These are phyloP conservation scores for Jackrogersella multiformis DNA, from an alignment of 495 filamentous ascomycete genomes.

Conservation along the genomic window DNA sequence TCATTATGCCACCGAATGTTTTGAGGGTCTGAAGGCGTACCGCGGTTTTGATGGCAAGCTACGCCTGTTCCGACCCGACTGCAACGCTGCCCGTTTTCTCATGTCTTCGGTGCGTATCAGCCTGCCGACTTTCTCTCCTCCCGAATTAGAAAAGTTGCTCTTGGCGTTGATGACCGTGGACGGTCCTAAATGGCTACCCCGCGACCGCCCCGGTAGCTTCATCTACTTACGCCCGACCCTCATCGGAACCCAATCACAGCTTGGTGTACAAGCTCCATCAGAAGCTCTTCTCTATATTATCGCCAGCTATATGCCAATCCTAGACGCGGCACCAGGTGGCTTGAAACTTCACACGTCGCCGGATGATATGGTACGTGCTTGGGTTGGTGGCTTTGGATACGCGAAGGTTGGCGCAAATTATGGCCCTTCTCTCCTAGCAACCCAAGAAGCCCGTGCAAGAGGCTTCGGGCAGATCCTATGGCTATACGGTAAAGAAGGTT, in stretches of 20 bases:
- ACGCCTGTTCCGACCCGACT: conserved; percentile 84
- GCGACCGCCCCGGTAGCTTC: conserved; percentile 69
- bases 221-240: conserved; percentile 84
- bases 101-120: conserved; percentile 77
- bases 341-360: conserved; percentile 80
- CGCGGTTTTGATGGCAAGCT: conserved; percentile 83
- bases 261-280: conserved; percentile 83
- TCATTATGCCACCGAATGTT: conserved; percentile 93
- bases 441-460: conserved; percentile 70
- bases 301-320: conserved; percentile 72
- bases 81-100: conserved; percentile 79
- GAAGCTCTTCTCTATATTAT: conserved; percentile 89
- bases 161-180: conserved; percentile 73
- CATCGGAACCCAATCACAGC: conserved; percentile 79
- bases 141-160: conserved; percentile 78
- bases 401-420: conserved; percentile 95
- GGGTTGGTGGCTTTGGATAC: conserved; percentile 91
- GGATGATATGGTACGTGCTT: conserved; percentile 84
- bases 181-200: conserved; percentile 82
- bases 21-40: conserved; percentile 90
- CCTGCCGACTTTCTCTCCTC: conserved; percentile 76
- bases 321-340: conserved; percentile 65
- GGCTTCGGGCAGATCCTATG: conserved; percentile 93
- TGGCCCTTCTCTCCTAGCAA: conserved; percentile 79
- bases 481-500: conserved; percentile 78